phyloP scores from a whole-genome alignment of 2,329 filamentous ascomycete genomes.

The Pochonia chlamydosporia region DNA sequence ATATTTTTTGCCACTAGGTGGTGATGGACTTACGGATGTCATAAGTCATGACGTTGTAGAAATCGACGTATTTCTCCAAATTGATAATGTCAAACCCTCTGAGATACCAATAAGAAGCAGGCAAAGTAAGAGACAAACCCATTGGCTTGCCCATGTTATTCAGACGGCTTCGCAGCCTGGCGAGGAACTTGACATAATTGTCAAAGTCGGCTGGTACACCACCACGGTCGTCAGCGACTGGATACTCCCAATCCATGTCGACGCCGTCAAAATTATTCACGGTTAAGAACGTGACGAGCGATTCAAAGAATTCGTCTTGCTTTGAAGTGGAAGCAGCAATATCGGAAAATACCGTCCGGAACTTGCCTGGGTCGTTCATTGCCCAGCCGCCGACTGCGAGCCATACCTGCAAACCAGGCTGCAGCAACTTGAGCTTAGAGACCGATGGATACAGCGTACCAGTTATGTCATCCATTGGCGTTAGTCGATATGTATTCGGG shows the following conservation, averaged over 20 bases:
- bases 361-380: constrained; percentile 9
- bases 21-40: too few relatives aligned
- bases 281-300: not conserved
- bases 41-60: constrained; percentile 40
- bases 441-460: not conserved
- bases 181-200: constrained; percentile 19
- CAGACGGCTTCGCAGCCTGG: constrained; percentile 11
- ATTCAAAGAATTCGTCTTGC: not conserved
- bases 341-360: constrained; percentile 28
- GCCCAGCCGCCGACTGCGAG: not conserved
- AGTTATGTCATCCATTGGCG: not conserved
- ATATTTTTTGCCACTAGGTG: too few relatives aligned
- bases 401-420: constrained; percentile 13
- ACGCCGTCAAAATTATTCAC: constrained; percentile 1
- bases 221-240: constrained; percentile 20
- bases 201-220: constrained; percentile 17
- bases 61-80: constrained; percentile 24
- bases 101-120: constrained; percentile 12
- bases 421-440: not conserved
- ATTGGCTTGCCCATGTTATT: constrained; percentile 8
- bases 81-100: constrained; percentile 11
- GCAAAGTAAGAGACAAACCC: constrained; percentile 7
- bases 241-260: constrained; percentile 6
- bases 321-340: constrained; percentile 8
- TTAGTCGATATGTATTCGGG: constrained; percentile 18